Percentiles rank a stretch among this genome's conserved stretches.
Conservation (phyloP, 1,284 basidiomycete species). For the Thecaphora frezii region DNA sequence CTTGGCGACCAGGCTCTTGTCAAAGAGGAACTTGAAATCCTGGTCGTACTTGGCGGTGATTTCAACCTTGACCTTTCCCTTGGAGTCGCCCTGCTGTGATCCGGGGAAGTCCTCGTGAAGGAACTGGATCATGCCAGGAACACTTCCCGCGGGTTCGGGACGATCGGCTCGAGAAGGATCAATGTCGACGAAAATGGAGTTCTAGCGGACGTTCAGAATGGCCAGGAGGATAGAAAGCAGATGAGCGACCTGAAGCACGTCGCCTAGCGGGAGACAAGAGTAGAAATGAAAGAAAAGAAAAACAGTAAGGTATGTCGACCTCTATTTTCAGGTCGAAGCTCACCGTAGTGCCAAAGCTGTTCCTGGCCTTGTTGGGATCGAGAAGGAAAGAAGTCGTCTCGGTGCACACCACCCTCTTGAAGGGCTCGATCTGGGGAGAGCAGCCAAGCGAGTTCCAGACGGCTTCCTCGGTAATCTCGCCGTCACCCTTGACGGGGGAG, state of each 20-base stretch:
- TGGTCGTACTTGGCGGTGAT: conserved; percentile 43
- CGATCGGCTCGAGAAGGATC: conserved; percentile 26
- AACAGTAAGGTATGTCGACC: no score
- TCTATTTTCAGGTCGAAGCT: no score
- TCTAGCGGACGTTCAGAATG: neutral
- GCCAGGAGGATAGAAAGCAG: no score
- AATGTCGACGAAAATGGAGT: conserved; percentile 40
- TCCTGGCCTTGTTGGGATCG: conserved; percentile 29
- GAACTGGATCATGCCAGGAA: conserved; percentile 24
- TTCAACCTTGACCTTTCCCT: conserved; percentile 38
- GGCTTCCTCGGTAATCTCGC: conserved; percentile 31
- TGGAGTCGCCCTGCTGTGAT: conserved; percentile 12
- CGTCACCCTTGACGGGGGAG: conserved; percentile 41
- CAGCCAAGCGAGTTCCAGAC: conserved; percentile 39
- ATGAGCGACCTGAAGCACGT: no score
- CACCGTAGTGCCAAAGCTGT: conserved; percentile 31
- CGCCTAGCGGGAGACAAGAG: no score
- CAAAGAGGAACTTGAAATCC: conserved; percentile 32
- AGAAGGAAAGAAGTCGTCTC: conserved; percentile 27
- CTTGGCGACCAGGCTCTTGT: conserved; percentile 38
- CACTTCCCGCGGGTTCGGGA: conserved; percentile 24
- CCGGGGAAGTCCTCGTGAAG: conserved; percentile 15
- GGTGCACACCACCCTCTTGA: conserved; percentile 24
- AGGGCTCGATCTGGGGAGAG: conserved; percentile 21
- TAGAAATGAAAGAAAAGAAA: no score